These are phyloP conservation scores for Neonectria punicea DNA, from an alignment of 2,329 filamentous ascomycete species.

Conservation along the genomic window DNA sequence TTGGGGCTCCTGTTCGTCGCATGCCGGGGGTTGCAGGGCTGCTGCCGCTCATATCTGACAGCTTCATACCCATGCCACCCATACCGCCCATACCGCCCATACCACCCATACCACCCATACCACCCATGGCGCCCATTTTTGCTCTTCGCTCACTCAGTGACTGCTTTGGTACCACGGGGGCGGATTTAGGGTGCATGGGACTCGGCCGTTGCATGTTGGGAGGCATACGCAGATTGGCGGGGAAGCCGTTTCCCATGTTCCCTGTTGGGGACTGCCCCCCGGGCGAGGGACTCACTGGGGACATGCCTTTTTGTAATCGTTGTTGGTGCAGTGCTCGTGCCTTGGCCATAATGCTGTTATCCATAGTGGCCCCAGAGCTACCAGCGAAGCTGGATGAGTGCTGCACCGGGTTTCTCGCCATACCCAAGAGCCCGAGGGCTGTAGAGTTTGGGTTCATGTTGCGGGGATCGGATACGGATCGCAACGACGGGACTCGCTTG, in stretches of 20 bases:
- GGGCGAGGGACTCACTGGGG: conserved; percentile 47
- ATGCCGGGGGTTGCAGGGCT: conserved; percentile 37
- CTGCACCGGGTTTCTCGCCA: conserved; percentile 64
- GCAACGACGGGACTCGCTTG: conserved; percentile 67
- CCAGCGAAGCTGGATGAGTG: conserved; percentile 51
- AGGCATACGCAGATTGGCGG: conserved; percentile 56
- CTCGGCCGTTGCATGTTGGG: conserved; percentile 55
- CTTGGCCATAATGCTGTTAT: conserved; percentile 58
- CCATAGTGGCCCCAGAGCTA: conserved; percentile 45
- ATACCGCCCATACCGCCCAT: background rate
- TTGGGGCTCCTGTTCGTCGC: conserved; percentile 52
- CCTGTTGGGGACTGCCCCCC: conserved; percentile 47
- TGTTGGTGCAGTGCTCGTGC: conserved; percentile 59
- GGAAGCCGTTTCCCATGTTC: conserved; percentile 55
- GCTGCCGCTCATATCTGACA: conserved; percentile 33
- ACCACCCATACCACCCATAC: background rate
- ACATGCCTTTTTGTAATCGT: conserved; percentile 57
- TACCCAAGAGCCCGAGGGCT: conserved; percentile 79
- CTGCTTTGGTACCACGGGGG: conserved; percentile 61
- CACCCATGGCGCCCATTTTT: conserved; percentile 50
- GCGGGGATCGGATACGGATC: conserved; percentile 68
- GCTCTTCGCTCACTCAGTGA: conserved; percentile 74
- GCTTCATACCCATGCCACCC: conserved; percentile 35
- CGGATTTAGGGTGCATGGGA: conserved; percentile 64
- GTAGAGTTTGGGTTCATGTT: conserved; percentile 87